These are phyloP conservation scores for Myriosclerotinia curreyana DNA, from an alignment of 2,329 filamentous ascomycete species.

Conservation along the genomic window DNA sequence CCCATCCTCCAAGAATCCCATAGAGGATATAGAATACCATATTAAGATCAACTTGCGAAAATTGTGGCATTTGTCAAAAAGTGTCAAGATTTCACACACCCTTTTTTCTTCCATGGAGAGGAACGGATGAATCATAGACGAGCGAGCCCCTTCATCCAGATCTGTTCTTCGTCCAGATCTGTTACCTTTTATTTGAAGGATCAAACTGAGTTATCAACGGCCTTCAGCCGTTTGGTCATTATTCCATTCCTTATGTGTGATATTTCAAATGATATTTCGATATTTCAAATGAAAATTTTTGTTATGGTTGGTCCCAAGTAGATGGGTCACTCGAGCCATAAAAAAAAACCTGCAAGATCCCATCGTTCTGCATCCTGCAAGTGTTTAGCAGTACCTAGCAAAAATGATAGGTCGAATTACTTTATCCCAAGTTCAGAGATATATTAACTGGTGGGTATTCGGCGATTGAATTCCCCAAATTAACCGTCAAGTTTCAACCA, in stretches of 20 bases:
- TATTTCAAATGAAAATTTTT: background rate
- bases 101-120: background rate
- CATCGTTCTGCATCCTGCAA: conserved; percentile 20
- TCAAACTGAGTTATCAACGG: background rate
- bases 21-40: background rate
- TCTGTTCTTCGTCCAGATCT: conserved; percentile 2
- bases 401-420: conserved; percentile 15
- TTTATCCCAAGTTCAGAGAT: conserved; percentile 7
- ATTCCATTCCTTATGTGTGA: background rate
- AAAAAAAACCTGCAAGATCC: conserved; percentile 16
- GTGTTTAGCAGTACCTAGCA: conserved; percentile 11
- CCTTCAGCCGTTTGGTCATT: background rate
- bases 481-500: background rate
- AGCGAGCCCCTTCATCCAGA: background rate
- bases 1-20: background rate
- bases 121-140: background rate
- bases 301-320: conserved; percentile 21
- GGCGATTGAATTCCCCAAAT: conserved; percentile 14
- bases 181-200: background rate
- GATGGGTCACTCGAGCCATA: conserved; percentile 19
- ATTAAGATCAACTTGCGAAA: conserved; percentile 8
- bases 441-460: conserved; percentile 16
- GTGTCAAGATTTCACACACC: conserved; percentile 7
- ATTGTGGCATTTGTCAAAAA: background rate
- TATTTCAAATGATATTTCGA: conserved; percentile 1